Evolutionary conservation across 805 yeast species (phyloP), one percentile per base, ranked within the genome.

Genomic region (Helenozyma rhizophorensis): DNA sequence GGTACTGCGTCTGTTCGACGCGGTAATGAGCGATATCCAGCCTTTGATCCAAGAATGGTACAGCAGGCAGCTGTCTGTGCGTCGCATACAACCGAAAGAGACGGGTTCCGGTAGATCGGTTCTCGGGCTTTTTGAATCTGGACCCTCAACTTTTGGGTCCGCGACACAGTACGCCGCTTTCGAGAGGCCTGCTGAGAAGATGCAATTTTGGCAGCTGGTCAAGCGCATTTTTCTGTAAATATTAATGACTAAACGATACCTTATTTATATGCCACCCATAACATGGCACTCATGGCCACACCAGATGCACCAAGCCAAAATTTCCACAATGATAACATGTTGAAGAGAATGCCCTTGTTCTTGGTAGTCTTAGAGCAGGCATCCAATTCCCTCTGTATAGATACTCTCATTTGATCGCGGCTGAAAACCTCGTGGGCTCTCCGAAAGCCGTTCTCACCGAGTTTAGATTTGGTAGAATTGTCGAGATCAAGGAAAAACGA

Each of bases 361-460:
- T 28, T 10, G 15, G n/a, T 7, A 9, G 14, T 12, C 9, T 16
- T 28, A 21, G 26, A 24, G 32, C 44, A 33, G 14, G 36, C 32
- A 14, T 34, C 14, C 19, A 54, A 29, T 33, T 28, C 36, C 50
- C 4, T 34, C 31, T 37, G 31, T 36, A 65, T 60, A 22, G 54
- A 50, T 28, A 44, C 28, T 24, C 68, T 65, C 70, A 73, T 65
- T 27, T 71, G 58, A n/a, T 56, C 60, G 35, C 75, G 55, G 23
- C 74, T 68, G 37, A 75, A 75, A 2, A 57, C 42, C 6, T 52
- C 42, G 3, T 57, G 40, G 2, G 67, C 74, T 29, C 75, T 48
- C 3, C 45, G 27, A 24, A 50, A 38, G 3, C 72, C 72, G 33
- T 64, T 65, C 11, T 51, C 38, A 21, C 70, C 65, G 47, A 66